Conservation (phyloP, 805 yeast genomes). For the Metschnikowia kunwiensis region DNA sequence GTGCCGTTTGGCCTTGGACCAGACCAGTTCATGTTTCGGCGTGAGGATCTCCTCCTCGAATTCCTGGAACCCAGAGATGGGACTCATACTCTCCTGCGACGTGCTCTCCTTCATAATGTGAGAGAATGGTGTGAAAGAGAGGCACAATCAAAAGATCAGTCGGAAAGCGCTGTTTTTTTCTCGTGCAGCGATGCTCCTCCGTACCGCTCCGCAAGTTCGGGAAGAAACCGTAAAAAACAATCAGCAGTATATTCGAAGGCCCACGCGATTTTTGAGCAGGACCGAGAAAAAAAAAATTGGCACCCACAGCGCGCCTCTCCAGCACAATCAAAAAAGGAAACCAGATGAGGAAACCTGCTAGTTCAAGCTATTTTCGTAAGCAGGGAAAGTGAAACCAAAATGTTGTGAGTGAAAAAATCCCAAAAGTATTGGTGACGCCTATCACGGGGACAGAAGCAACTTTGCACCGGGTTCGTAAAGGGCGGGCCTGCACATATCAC, state of each 20-base stretch:
- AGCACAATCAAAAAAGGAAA: too few species aligned
- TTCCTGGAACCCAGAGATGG: conserved; percentile 4
- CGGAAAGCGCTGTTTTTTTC: too few species aligned
- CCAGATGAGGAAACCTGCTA: too few species aligned
- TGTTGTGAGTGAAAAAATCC: too few species aligned
- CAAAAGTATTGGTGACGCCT: too few species aligned
- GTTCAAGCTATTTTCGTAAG: too few species aligned
- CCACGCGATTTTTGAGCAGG: conserved; percentile 7
- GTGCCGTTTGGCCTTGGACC: conserved; percentile 1
- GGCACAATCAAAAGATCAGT: too few species aligned
- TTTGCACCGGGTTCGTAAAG: too few species aligned
- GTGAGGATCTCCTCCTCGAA: conserved; percentile 4
- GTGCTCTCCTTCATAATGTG: conserved; percentile 4
- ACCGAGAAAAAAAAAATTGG: conserved; percentile 2
- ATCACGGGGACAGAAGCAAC: too few species aligned
- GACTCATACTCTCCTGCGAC: conserved; percentile 5
- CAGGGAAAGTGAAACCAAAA: too few species aligned
- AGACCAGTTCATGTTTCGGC: conserved; percentile 1
- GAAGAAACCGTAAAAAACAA: conserved; percentile 1
- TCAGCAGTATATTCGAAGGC: not conserved
- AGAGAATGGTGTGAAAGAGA: too few species aligned
- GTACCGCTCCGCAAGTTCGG: conserved; percentile 2
- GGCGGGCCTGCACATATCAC: too few species aligned
- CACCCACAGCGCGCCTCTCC: conserved; percentile 1
- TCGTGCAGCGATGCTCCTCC: not conserved